Base-by-base conservation (phyloP, 129 eudicot species). In the Scalesia atractyloides region DNA sequence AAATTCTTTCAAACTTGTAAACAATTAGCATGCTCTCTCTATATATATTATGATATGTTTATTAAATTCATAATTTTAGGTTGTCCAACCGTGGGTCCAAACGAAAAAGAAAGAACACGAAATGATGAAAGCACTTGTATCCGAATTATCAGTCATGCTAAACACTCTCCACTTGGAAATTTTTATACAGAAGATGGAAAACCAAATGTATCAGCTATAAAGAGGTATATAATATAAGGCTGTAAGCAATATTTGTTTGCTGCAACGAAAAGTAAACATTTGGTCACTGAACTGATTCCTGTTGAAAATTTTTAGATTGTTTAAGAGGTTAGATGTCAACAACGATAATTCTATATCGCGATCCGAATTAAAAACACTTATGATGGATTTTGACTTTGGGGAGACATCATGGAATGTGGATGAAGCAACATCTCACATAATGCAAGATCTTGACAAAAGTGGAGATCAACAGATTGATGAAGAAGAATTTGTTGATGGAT, bases 31-130 rank as follows among this genome's bases (percentile, higher is more conserved):
- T 37, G 0, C 44, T 24, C 30, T 24, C 30, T 24, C 30, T 24
- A 24, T 24, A 24, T 24, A 39, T 39, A 6, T 39, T 6, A 6
- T 39, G 44, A 50, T 13, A 13, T 15, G 15, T 15, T 50, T 26
- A 44, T 67, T 14, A 30, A 54, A 48, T 9, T 48, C 61, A 19
- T 70, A 44, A 26, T 22, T 50, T 37, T 79, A 88, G 97, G 79
- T 92, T 68, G 87, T 89, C 73, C 87, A 81, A 69, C 98, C 98
- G 19, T 92, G 92, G 96, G 79, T 87, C 46, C 84, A 87, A 72
- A 86, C 79, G 70, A 81, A 86, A 73, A 83, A 79, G 79, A 77
- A 80, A 58, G 95, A 86, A 58, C 78, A 81, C 2, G 86, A 86
- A 67, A 92, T 78, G 82, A 85, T 84, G 85, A 85, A 82, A 66